Evolutionary conservation across 2,329 filamentous ascomycete genomes (phyloP).

Genomic region (Fragosphaeria purpurea): DNA sequence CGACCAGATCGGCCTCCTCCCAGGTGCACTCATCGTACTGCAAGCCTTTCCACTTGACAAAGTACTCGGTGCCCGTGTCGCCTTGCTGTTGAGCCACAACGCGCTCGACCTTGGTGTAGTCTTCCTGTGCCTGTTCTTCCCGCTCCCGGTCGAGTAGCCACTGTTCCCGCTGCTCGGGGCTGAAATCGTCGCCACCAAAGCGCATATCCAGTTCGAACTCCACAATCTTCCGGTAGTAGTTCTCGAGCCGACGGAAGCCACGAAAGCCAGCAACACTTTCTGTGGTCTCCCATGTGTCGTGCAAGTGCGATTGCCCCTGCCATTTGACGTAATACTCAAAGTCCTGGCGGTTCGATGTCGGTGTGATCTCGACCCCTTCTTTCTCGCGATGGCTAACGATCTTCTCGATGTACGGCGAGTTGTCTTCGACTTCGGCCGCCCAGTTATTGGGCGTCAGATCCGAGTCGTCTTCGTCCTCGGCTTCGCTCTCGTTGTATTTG

Average conservation of each 20-base stretch:
- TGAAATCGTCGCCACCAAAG: constrained; percentile 62
- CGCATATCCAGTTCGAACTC: constrained; percentile 69
- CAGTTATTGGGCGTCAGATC: constrained; percentile 63
- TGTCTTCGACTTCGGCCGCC: constrained; percentile 59
- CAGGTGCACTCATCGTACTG: constrained; percentile 93
- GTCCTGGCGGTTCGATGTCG: constrained; percentile 56
- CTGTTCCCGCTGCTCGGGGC: constrained; percentile 80
- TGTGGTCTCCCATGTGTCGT: constrained; percentile 88
- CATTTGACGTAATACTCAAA: constrained; percentile 95
- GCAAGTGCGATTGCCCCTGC: constrained; percentile 90
- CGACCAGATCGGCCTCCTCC: constrained; percentile 64
- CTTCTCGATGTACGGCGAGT: constrained; percentile 77
- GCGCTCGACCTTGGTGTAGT: constrained; percentile 87
- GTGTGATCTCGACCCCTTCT: constrained; percentile 51
- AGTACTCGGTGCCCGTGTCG: constrained; percentile 77
- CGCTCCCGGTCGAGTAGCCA: constrained; percentile 93
- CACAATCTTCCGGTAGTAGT: constrained; percentile 82
- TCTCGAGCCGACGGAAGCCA: constrained; percentile 82
- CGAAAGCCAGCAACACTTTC: constrained; percentile 66
- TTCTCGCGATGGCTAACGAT: constrained; percentile 79
- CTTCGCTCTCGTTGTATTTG: constrained; percentile 56
- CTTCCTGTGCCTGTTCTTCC: constrained; percentile 75
- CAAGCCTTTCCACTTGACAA: constrained; percentile 92
- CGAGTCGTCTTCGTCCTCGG: constrained; percentile 55
- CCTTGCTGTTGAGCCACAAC: constrained; percentile 76